Evolutionary conservation across 352 stramenopile genomes (phyloP).

Genomic region (Thraustotheca clavata): DNA sequence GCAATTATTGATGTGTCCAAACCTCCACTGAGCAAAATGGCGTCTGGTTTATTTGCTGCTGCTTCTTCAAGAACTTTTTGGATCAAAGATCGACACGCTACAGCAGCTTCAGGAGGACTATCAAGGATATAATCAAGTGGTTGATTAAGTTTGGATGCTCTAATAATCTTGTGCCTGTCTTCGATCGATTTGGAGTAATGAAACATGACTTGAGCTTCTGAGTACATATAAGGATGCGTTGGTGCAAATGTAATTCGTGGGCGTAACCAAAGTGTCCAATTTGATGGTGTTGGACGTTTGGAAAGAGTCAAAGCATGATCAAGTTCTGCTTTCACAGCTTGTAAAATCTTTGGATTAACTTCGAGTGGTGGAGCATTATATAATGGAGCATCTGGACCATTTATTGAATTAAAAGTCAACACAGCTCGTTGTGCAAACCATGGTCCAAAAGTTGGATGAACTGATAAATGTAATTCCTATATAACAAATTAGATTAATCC

Average conservation of each 20-base stretch:
- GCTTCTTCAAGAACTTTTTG: slow-evolving; percentile 45
- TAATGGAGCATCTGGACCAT: not conserved
- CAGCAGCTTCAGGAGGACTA: slow-evolving; percentile 25
- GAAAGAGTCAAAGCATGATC: not conserved
- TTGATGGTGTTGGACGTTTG: not conserved
- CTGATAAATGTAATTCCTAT: slow-evolving; percentile 50
- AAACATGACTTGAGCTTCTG: slow-evolving; percentile 52
- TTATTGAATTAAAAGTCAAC: slow-evolving; percentile 39
- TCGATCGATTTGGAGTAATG: slow-evolving; percentile 62
- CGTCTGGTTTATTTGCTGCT: slow-evolving; percentile 27
- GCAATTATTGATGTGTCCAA: slow-evolving; percentile 65
- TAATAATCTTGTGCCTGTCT: slow-evolving; percentile 32
- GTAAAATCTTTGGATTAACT: not conserved
- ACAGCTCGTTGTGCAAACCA: slow-evolving; percentile 65
- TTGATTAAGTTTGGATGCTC: slow-evolving; percentile 27
- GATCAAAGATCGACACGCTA: slow-evolving; percentile 40
- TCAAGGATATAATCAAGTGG: slow-evolving; percentile 43
- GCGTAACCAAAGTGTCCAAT: slow-evolving; percentile 44
- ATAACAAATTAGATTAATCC: not conserved
- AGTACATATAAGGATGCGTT: slow-evolving; percentile 51
- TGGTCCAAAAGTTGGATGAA: slow-evolving; percentile 51
- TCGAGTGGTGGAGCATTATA: not conserved
- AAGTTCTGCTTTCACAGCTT: not conserved
- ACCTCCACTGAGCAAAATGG: slow-evolving; percentile 54
- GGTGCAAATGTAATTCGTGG: slow-evolving; percentile 51